phyloP scores from a whole-genome alignment of 2,329 filamentous ascomycete species.

The Cephalotrichum gorgonifer region DNA sequence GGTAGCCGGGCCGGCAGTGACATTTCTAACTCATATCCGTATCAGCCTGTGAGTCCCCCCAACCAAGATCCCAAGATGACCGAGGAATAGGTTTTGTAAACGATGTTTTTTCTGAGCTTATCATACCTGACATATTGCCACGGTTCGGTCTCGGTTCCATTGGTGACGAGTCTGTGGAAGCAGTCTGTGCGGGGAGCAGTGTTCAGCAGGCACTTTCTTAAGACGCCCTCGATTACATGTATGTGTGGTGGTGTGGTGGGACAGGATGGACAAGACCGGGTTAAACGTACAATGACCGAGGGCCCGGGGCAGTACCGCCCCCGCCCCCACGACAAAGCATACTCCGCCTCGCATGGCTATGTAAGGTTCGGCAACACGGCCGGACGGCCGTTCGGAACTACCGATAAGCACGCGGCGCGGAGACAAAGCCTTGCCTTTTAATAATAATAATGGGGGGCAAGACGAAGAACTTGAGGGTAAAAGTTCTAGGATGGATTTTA shows the following conservation, averaged over 20 bases:
- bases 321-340: background rate
- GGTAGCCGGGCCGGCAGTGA: background rate
- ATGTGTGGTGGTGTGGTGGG: too few relatives aligned
- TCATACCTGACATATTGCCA: slow-evolving; percentile 4
- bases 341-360: background rate
- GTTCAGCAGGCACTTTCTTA: background rate
- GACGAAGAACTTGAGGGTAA: too few relatives aligned
- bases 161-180: background rate
- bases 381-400: too few relatives aligned
- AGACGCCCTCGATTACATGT: background rate
- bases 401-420: too few relatives aligned
- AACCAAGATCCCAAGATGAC: background rate
- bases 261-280: background rate
- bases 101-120: background rate
- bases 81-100: too few relatives aligned
- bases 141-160: background rate
- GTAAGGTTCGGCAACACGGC: background rate
- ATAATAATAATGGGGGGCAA: background rate
- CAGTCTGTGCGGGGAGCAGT: background rate
- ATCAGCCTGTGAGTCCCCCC: too few relatives aligned
- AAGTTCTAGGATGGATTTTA: too few relatives aligned
- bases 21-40: background rate
- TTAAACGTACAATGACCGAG: slow-evolving; percentile 1
- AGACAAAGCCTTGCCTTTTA: too few relatives aligned
- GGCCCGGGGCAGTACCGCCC: background rate